phyloP scores from a whole-genome alignment of 306 rosid species.

The Comarum palustre region DNA sequence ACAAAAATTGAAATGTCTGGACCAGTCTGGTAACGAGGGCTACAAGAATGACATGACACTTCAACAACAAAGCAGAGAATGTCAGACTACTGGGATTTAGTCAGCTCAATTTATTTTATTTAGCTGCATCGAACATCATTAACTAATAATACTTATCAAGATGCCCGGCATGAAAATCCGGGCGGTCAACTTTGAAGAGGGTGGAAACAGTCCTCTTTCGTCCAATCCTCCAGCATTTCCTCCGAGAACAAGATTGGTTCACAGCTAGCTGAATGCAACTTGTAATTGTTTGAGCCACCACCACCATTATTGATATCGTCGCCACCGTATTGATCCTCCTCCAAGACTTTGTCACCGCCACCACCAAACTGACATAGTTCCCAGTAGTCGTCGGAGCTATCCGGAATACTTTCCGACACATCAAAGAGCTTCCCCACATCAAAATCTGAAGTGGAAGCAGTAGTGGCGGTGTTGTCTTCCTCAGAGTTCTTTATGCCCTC shows the following conservation, averaged over 20 bases:
- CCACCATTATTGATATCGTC: not conserved
- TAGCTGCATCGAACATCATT: not conserved
- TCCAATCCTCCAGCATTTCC: slow-evolving; percentile 16
- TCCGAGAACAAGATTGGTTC: slow-evolving; percentile 5
- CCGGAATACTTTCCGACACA: not conserved
- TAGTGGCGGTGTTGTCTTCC: not conserved
- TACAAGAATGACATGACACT: not conserved
- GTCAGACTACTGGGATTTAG: not conserved
- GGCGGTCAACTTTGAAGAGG: not conserved
- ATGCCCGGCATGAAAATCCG: slow-evolving; percentile 1
- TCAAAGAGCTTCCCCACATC: slow-evolving; percentile 1
- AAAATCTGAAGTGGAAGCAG: not conserved
- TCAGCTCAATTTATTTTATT: not conserved
- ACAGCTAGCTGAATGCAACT: not conserved
- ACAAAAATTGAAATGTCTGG: too few species aligned
- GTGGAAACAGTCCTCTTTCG: slow-evolving; percentile 13
- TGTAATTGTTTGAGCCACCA: not conserved
- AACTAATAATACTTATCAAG: not conserved
- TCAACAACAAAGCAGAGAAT: not conserved
- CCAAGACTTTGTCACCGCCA: not conserved
- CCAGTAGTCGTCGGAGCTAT: slow-evolving; percentile 10
- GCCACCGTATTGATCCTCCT: not conserved
- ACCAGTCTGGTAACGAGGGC: not conserved
- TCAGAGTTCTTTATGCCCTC: too few species aligned
- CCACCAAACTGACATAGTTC: not conserved